These are phyloP conservation scores for Phaffomyces antillensis DNA, from an alignment of 805 yeast species.

Conservation along the genomic window DNA sequence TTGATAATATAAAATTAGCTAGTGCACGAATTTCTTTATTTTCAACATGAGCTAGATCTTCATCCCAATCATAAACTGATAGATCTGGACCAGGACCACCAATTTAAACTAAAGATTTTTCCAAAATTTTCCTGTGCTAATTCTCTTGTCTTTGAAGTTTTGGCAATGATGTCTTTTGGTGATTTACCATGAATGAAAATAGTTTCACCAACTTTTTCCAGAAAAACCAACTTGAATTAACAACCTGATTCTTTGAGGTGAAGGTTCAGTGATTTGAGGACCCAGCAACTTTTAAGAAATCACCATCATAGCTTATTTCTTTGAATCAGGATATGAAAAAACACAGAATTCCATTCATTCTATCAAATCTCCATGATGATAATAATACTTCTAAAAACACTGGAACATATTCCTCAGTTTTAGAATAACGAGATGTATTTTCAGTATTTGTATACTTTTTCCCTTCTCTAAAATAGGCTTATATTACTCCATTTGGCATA, in stretches of 20 bases:
- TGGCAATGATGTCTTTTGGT: slow-evolving; percentile 25
- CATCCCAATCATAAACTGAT: slow-evolving; percentile 37
- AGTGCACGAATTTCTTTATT: slow-evolving; percentile 26
- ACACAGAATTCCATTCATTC: slow-evolving; percentile 25
- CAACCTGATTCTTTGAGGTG: slow-evolving; percentile 38
- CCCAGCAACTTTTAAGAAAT: slow-evolving; percentile 32
- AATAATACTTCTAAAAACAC: slow-evolving; percentile 34
- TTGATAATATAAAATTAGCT: slow-evolving; percentile 6
- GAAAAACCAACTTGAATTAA: slow-evolving; percentile 41
- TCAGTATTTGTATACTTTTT: no score
- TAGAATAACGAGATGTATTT: slow-evolving; percentile 35
- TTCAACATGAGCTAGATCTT: slow-evolving; percentile 30
- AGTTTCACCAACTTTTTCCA: slow-evolving; percentile 37
- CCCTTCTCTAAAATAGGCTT: no score
- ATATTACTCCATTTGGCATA: no score
- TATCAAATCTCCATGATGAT: slow-evolving; percentile 32
- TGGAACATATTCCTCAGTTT: slow-evolving; percentile 37
- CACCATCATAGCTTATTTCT: slow-evolving; percentile 35
- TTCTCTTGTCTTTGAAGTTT: slow-evolving; percentile 27
- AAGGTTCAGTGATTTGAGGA: slow-evolving; percentile 36
- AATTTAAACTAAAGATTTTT: slow-evolving; percentile 35
- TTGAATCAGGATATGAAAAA: slow-evolving; percentile 32
- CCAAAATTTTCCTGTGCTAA: slow-evolving; percentile 31
- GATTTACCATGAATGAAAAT: slow-evolving; percentile 31
- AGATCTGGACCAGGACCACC: slow-evolving; percentile 41